Percentiles rank a stretch among this genome's conserved stretches.
phyloP scores from a whole-genome alignment of 257 asterid genomes.

The Solanum megistacrolobum region DNA sequence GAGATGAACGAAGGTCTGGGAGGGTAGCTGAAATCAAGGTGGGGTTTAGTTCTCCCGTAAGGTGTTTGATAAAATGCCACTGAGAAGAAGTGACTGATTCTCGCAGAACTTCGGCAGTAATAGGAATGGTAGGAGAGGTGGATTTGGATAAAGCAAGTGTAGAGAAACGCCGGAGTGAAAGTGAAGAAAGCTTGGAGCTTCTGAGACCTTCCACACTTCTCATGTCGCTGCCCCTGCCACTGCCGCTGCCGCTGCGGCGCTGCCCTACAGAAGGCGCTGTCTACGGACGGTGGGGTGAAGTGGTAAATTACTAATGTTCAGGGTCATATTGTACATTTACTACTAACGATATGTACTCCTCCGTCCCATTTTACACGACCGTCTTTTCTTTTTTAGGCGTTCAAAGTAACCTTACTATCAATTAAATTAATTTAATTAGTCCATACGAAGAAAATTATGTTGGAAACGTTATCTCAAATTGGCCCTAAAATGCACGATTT shows the following conservation, averaged over 20 bases:
- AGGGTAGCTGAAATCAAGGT: conserved; percentile 26
- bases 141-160: conserved; percentile 5
- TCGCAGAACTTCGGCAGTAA: background rate
- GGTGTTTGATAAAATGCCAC: conserved; percentile 56
- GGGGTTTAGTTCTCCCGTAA: conserved; percentile 22
- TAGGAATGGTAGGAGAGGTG: background rate
- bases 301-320: no score
- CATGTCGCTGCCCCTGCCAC: background rate
- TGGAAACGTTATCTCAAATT: no score
- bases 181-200: background rate
- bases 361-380: no score
- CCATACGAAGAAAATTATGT: no score
- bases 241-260: background rate
- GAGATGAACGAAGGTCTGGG: conserved; percentile 30
- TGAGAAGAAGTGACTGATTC: conserved; percentile 27
- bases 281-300: no score
- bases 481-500: no score
- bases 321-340: no score
- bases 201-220: background rate
- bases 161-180: background rate
- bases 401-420: no score
- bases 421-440: no score
- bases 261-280: no score
- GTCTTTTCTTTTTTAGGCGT: no score
- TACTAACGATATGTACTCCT: no score